phyloP scores from a whole-genome alignment of 192 early-diverging fungal genomes.

The Borealophlyctis nickersoniae region DNA sequence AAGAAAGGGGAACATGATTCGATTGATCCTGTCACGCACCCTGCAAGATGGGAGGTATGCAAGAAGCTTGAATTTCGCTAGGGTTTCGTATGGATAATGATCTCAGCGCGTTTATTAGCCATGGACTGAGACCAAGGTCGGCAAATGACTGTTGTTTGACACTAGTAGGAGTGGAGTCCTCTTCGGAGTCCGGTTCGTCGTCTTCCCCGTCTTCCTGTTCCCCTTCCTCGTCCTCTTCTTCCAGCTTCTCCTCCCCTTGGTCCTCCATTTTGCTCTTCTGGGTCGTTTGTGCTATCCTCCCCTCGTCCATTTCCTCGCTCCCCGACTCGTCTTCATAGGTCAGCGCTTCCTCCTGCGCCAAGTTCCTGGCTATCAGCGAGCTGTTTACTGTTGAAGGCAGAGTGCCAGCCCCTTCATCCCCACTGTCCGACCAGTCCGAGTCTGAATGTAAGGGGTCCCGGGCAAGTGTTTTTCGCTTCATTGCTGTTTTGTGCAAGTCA shows the following conservation, averaged over 20 bases:
- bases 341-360: too few species aligned
- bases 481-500: too few species aligned
- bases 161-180: not conserved
- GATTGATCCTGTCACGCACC: slow-evolving; percentile 5
- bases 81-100: slow-evolving; percentile 81
- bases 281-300: too few species aligned
- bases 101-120: slow-evolving; percentile 75
- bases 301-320: too few species aligned
- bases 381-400: too few species aligned
- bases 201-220: not conserved
- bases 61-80: slow-evolving; percentile 89
- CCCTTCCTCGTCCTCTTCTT: not conserved
- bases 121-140: slow-evolving; percentile 73
- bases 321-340: too few species aligned
- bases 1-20: not conserved
- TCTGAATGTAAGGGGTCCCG: too few species aligned
- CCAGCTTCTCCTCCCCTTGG: not conserved
- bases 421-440: too few species aligned
- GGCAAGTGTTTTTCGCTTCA: too few species aligned
- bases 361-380: too few species aligned
- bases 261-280: too few species aligned
- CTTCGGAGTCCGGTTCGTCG: not conserved
- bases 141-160: slow-evolving; percentile 43
- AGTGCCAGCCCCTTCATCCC: too few species aligned
- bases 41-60: slow-evolving; percentile 74